phyloP scores from a whole-genome alignment of 1,139 yeast genomes.

The Nadsonia commutata region DNA sequence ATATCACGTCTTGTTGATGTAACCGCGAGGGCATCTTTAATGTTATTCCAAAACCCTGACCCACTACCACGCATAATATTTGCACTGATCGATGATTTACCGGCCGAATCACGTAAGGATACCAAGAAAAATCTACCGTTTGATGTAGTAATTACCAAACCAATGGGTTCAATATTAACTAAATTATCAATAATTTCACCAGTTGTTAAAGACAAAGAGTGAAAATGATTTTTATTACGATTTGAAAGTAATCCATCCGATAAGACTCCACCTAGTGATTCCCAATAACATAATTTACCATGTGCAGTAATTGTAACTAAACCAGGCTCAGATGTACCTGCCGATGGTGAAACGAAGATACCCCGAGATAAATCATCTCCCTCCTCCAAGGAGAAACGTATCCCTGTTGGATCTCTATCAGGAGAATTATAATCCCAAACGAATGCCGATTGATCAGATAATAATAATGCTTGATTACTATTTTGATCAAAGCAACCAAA shows the following conservation, averaged over 20 bases:
- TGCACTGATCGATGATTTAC: constrained; percentile 32
- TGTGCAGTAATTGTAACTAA: constrained; percentile 39
- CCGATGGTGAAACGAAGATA: constrained; percentile 49
- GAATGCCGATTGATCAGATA: constrained; percentile 22
- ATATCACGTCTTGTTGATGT: constrained; percentile 32
- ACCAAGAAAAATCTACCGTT: constrained; percentile 51
- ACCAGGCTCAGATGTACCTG: constrained; percentile 55
- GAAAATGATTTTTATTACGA: constrained; percentile 26
- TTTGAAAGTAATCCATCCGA: constrained; percentile 43
- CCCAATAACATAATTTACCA: constrained; percentile 49
- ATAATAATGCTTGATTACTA: constrained; percentile 8
- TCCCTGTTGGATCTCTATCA: constrained; percentile 42
- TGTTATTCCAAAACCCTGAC: constrained; percentile 18
- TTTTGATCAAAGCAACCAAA: constrained; percentile 9
- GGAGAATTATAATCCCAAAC: constrained; percentile 59
- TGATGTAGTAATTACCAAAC: constrained; percentile 57
- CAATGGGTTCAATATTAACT: constrained; percentile 59
- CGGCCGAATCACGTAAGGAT: constrained; percentile 51
- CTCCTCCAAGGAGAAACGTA: constrained; percentile 24
- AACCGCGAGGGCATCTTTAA: constrained; percentile 18
- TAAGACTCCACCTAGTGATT: constrained; percentile 45
- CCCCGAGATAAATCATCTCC: constrained; percentile 36
- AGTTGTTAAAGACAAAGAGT: constrained; percentile 24
- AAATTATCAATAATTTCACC: constrained; percentile 34
- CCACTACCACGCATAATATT: constrained; percentile 18